Conservation (phyloP, 2,329 filamentous ascomycete genomes). For the Sporothrix euskadiensis region DNA sequence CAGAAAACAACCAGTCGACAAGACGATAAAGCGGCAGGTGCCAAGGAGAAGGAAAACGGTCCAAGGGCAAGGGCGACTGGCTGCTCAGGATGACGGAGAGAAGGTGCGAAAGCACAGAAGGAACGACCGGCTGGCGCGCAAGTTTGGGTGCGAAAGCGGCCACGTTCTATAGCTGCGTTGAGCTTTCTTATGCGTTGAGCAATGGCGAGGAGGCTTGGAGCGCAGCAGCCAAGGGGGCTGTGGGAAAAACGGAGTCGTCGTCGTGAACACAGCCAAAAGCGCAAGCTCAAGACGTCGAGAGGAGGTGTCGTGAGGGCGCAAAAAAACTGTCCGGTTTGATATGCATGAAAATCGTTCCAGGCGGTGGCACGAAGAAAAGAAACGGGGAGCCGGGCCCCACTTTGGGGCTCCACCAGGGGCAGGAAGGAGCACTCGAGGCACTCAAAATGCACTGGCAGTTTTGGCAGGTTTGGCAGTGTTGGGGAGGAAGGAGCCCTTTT, state of each 20-base stretch:
- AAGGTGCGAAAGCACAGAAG: background rate
- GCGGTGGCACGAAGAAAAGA: constrained; percentile 18
- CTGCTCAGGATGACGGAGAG: background rate
- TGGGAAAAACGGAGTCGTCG: constrained; percentile 1
- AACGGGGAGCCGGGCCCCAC: constrained; percentile 15
- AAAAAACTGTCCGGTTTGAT: constrained; percentile 27
- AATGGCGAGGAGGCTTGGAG: constrained; percentile 16
- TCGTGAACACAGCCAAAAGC: background rate
- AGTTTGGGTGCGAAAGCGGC: constrained; percentile 15
- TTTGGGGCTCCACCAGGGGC: constrained; percentile 14
- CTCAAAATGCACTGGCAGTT: background rate
- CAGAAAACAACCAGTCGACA: background rate
- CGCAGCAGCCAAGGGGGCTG: constrained; percentile 16
- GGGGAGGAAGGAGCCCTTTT: constrained; percentile 14
- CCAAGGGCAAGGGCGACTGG: constrained; percentile 1
- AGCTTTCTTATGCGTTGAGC: constrained; percentile 24
- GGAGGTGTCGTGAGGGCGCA: constrained; percentile 22
- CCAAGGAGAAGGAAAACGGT: background rate
- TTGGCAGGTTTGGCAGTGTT: background rate
- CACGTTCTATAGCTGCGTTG: constrained; percentile 24
- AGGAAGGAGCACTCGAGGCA: background rate
- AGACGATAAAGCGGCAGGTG: background rate
- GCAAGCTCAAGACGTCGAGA: background rate
- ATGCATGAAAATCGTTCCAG: constrained; percentile 29
- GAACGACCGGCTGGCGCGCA: constrained; percentile 13